phyloP scores from a whole-genome alignment of 352 stramenopile genomes.

The Pythium graminicola region DNA sequence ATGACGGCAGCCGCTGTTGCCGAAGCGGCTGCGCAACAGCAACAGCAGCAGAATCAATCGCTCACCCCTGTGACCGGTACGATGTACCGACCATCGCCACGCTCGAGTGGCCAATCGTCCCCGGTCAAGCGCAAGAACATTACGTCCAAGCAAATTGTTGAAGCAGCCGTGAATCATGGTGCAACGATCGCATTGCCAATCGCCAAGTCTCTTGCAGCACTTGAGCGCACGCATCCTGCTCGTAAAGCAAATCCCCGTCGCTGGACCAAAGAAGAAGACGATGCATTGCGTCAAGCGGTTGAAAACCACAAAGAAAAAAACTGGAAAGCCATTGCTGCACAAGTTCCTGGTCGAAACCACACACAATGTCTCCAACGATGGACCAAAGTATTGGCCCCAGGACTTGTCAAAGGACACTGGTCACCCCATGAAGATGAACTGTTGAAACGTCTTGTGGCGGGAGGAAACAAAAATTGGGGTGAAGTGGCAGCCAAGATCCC shows the following conservation, averaged over 20 bases:
- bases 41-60: background rate
- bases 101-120: slow-evolving; percentile 32
- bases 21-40: slow-evolving; percentile 1
- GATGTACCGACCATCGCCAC: slow-evolving; percentile 16
- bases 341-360: slow-evolving; percentile 85
- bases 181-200: slow-evolving; percentile 21
- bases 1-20: background rate
- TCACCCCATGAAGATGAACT: slow-evolving; percentile 85
- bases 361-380: slow-evolving; percentile 89
- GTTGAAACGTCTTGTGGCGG: slow-evolving; percentile 63
- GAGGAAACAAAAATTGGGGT: slow-evolving; percentile 86
- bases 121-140: slow-evolving; percentile 76
- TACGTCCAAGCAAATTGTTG: slow-evolving; percentile 61
- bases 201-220: slow-evolving; percentile 26
- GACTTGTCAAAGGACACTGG: slow-evolving; percentile 88
- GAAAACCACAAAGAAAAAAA: slow-evolving; percentile 86
- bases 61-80: slow-evolving; percentile 26
- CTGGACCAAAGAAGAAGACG: slow-evolving; percentile 88
- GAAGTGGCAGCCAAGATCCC: slow-evolving; percentile 82
- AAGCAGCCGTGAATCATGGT: slow-evolving; percentile 19
- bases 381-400: slow-evolving; percentile 86
- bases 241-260: slow-evolving; percentile 72
- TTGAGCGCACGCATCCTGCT: slow-evolving; percentile 33
- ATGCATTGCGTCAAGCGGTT: slow-evolving; percentile 76
- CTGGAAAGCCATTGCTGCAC: slow-evolving; percentile 88